Base-by-base conservation (phyloP, 2,329 filamentous ascomycete species). In the Epichloe aotearoae region DNA sequence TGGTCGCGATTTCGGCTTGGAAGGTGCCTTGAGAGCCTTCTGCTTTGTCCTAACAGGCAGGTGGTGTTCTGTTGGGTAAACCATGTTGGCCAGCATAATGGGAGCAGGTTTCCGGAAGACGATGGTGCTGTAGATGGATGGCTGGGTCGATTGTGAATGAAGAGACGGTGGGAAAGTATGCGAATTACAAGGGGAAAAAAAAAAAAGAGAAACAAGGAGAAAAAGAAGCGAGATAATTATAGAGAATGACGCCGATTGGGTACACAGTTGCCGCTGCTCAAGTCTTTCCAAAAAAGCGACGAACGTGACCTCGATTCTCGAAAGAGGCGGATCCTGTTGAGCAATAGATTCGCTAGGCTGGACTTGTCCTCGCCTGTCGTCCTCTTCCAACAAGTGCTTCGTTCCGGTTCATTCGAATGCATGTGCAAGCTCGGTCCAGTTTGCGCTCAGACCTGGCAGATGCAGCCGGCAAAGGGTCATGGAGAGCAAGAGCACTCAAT, bases 1-100 rank as follows among this genome's bases (percentile, higher is more conserved):
- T 12, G 58, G 52, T 40, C 53, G 54, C 23, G 53, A 51, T 19
- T 54, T 57, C 36, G 50, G 38, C 20, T 50, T 50, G 11, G 42
- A 47, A 15, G 37, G 20, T 36, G 17, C 40, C 34, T 39, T 20
- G 8, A 49, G 34, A 17, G 15, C 34, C 34, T 50, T 47, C n/a
- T 41, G 41, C 40, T 43, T 47, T 46, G 49, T 14, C 30, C 26
- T 34, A 30, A 38, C 45, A 23, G 52, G 36, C 42, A 51, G 43
- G 10, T 40, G 49, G 46, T 52, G 46, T 36, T 52, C 43, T 17
- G 40, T 37, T 47, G 49, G 50, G 23, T 49, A 52, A 41, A 36
- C 50, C 48, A 50, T 52, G 4, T 48, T 51, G n/a, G 36, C 49
- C 33, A 55, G 40, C 55, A 56, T 54, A 14, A 23, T 50, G 49